phyloP scores from a whole-genome alignment of 495 filamentous ascomycete species.

The Penicillium coprophilum region DNA sequence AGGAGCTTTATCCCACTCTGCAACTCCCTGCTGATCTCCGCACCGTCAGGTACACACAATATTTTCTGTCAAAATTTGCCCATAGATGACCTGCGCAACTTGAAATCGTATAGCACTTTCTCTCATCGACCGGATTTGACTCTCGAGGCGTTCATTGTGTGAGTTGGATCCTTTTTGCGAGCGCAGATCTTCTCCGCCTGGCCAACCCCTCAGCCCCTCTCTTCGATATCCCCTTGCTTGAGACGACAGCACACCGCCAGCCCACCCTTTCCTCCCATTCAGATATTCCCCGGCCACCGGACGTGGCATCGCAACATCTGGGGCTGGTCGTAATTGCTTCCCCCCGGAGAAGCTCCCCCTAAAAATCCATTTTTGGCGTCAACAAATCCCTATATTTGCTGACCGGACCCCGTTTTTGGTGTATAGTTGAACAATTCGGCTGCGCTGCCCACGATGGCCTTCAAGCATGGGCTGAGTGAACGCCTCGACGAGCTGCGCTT shows the following conservation, averaged over 20 bases:
- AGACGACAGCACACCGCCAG: slow-evolving; percentile 36
- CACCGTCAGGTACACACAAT: slow-evolving; percentile 29
- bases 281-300: slow-evolving; percentile 11
- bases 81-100: slow-evolving; percentile 20
- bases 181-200: slow-evolving; percentile 37
- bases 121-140: slow-evolving; percentile 22
- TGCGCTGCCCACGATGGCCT: slow-evolving; percentile 56
- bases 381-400: slow-evolving; percentile 20
- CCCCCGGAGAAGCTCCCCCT: slow-evolving; percentile 7
- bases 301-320: slow-evolving; percentile 9
- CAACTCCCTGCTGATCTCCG: slow-evolving; percentile 34
- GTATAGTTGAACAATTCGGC: slow-evolving; percentile 36
- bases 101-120: slow-evolving; percentile 8
- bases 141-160: slow-evolving; percentile 50
- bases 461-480: slow-evolving; percentile 63
- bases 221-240: slow-evolving; percentile 40
- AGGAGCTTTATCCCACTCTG: slow-evolving; percentile 29
- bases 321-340: slow-evolving; percentile 13
- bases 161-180: slow-evolving; percentile 33
- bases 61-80: slow-evolving; percentile 10
- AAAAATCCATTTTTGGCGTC: slow-evolving; percentile 12
- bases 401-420: slow-evolving; percentile 25
- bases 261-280: slow-evolving; percentile 17
- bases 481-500: slow-evolving; percentile 77
- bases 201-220: slow-evolving; percentile 46